These are phyloP conservation scores for Trichophyton rubrum DNA, from an alignment of 2,329 filamentous ascomycete genomes.

Conservation along the genomic window DNA sequence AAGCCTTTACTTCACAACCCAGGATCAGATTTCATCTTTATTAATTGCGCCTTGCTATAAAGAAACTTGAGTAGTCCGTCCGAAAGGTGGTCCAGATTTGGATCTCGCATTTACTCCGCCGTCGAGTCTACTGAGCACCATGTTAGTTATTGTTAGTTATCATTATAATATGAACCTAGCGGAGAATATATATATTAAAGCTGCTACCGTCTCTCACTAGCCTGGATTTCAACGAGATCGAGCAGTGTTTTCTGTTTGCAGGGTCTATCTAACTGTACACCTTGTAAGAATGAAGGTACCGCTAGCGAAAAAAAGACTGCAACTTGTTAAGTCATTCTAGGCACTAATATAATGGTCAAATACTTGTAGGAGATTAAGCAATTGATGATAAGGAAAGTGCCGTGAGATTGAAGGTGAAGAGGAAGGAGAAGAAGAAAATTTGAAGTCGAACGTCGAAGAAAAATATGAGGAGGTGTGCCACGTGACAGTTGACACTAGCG, in stretches of 20 bases:
- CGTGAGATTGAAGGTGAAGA: slow-evolving; percentile 34
- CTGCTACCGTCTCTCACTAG: neutral
- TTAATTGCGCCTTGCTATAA: too few species aligned
- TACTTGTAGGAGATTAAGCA: slow-evolving; percentile 56
- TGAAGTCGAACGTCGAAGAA: slow-evolving; percentile 15
- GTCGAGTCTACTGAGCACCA: too few species aligned
- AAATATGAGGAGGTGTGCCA: slow-evolving; percentile 8
- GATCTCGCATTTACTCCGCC: too few species aligned
- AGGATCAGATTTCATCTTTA: too few species aligned
- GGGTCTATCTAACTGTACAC: slow-evolving; percentile 94
- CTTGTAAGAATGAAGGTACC: slow-evolving; percentile 67
- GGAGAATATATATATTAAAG: too few species aligned
- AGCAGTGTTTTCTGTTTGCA: slow-evolving; percentile 53
- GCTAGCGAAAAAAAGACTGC: slow-evolving; percentile 99
- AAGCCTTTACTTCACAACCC: too few species aligned
- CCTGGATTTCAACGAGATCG: neutral
- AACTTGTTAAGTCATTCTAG: slow-evolving; percentile 49
- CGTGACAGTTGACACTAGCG: slow-evolving; percentile 15
- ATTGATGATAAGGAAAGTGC: slow-evolving; percentile 96
- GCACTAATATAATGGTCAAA: slow-evolving; percentile 84
- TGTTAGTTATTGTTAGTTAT: too few species aligned
- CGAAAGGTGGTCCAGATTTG: too few species aligned
- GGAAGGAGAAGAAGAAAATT: slow-evolving; percentile 21
- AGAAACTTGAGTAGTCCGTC: too few species aligned
- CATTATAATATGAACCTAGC: too few species aligned